Evolutionary conservation across 257 asterid genomes (phyloP), one percentile per base, ranked within the genome.

Genomic region (Fraxinus cuspidata): DNA sequence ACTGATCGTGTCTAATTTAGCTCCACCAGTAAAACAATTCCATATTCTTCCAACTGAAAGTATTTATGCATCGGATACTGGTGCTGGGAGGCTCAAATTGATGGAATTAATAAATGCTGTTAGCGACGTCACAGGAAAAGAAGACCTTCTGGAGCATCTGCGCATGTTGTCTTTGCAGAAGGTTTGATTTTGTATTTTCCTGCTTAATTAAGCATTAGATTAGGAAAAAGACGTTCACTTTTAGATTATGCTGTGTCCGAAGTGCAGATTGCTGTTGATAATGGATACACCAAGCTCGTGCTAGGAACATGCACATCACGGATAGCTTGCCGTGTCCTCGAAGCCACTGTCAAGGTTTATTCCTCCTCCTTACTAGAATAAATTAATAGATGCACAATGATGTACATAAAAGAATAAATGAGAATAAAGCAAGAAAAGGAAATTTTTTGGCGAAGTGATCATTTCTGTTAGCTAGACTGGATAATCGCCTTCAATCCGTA

Each of bases 321-420:
- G 87, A 90, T 95, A 78, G 98, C 99, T 40, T 86, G 99, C 76
- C 98, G 83, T 81, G 98, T 95, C 65, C 97, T 91, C 83, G 96
- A 92, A 89, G 98, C 97, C 83, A 92, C 97, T 49, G 96, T 95
- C 73, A 95, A 95, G 97, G 98, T 93, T 60, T 35, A 79, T 76
- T 77, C 37, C 37, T 34, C 5, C 37, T 34, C 37, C 37, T 34
- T 38, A 56, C 66, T 53, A 53, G 29, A 8, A 49, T 27, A 32
- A 27, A 49, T 38, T 12, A 38, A 68, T 3, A 1, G 12, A 44
- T 23, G 71, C 34, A 44, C 8, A 69, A 70, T 29, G 69, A 38
- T 6, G 21, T n/a, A 12, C 47, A 74, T 25, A 70, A 70, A 47
- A 23, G 27, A 42, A 40, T 25, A 56, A 29, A 29, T 51, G 27